A percentile compares a stretch with the other conserved stretches of the same genome.
These are phyloP conservation scores for Phytophthora pseudosyringae DNA, from an alignment of 352 stramenopile genomes.

Conservation along the genomic window DNA sequence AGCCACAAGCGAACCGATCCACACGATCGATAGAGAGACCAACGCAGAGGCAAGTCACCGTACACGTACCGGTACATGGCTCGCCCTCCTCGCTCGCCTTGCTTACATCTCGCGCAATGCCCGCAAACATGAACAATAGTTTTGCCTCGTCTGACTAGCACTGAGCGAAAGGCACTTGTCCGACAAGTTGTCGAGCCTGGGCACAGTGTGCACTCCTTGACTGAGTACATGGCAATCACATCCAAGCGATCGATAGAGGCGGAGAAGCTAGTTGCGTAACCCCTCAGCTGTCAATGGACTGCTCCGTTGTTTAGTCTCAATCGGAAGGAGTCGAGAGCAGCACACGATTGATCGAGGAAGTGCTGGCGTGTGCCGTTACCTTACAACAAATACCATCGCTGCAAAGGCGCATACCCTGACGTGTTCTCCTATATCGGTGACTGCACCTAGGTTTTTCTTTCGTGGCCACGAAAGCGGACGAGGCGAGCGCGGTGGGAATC, in stretches of 20 bases:
- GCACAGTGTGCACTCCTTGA: background rate
- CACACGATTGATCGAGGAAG: background rate
- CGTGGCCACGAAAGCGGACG: conserved; percentile 11
- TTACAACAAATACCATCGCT: background rate
- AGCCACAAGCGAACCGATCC: conserved; percentile 27
- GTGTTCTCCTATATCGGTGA: conserved; percentile 7
- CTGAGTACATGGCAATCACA: background rate
- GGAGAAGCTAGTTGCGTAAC: background rate
- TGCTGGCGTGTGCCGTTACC: background rate
- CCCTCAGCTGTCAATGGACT: background rate
- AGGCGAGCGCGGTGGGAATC: background rate
- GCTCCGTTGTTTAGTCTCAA: conserved; percentile 2
- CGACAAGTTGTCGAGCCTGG: background rate
- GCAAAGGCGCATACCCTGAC: background rate
- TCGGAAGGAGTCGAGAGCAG: background rate
- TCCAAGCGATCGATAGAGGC: conserved; percentile 6
- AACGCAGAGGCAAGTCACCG: conserved; percentile 2
- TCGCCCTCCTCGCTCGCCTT: background rate
- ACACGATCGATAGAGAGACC: conserved; percentile 14
- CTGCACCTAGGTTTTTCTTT: conserved; percentile 9
- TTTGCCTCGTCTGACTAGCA: conserved; percentile 8
- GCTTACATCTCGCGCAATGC: conserved; percentile 14
- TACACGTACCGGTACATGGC: background rate
- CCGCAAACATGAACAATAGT: conserved; percentile 20
- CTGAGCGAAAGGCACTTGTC: conserved; percentile 14